Evolutionary conservation across 2,329 filamentous ascomycete genomes (phyloP), one percentile per base, ranked within the genome.

Genomic region (Neofusicoccum umdonicola): DNA sequence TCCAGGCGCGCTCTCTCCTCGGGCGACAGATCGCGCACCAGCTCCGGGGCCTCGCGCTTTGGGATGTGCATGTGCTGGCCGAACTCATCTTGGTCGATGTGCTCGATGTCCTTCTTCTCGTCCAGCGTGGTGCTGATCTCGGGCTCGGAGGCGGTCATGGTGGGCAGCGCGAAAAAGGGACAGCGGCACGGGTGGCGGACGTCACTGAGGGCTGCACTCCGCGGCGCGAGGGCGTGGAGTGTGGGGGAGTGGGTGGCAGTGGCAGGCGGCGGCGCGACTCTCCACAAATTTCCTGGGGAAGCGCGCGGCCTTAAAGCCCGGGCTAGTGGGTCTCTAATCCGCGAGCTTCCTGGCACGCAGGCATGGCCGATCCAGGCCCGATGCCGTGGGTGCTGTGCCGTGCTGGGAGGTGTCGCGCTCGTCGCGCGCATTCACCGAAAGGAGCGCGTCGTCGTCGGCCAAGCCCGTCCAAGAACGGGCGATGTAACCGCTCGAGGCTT

Each of bases 1-100:
- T 92, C 88, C 1, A 85, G 78, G 13, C 73, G 71, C 0, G 72
- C 71, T 12, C 87, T 84, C 66, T 86, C 82, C 45, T 83, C 84
- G 0, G 79, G 77, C 2, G 81, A 80, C 70, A 88, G 77, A 52
- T 80, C 72, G 8, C 70, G 73, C 15, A 79, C 72, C 2, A 78
- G 69, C 19, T 73, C 71, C 17, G 76, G 76, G 4, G 70, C 67
- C 57, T 74, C 63, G 35, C 31, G 19, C 17, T 22, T 61, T 35
- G 63, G 54, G 27, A 50, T 52, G 12, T 52, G 54, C 17, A 37
- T 61, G 37, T 61, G 61, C 47, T 52, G 39, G 15, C 56, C 63
- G 39, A 65, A 13, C 11, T 61, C 63, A 13, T 47, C 52, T 15
- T 47, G 34, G 34, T 64, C 62, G 51, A 64, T 64, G 44, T 50